phyloP scores from a whole-genome alignment of 2,329 filamentous ascomycete species.

The Pseudohalonectria lignicola region DNA sequence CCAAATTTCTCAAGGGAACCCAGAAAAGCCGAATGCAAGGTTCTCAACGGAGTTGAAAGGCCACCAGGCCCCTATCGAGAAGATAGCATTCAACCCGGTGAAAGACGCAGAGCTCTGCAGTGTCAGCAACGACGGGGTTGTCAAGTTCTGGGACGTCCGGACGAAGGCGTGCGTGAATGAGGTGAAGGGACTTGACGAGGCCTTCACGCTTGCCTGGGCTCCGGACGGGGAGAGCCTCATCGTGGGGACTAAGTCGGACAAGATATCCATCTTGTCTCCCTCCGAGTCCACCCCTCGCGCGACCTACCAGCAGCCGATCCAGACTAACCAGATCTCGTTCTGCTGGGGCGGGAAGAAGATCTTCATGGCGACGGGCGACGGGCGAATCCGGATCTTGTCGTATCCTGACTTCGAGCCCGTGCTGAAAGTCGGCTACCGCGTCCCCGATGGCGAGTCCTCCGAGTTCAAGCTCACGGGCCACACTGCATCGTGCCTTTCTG shows the following conservation, averaged over 20 bases:
- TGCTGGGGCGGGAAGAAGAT: conserved; percentile 62
- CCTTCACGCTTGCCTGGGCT: conserved; percentile 63
- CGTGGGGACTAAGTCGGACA: conserved; percentile 59
- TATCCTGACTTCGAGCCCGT: conserved; percentile 53
- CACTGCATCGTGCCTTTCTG: conserved; percentile 59
- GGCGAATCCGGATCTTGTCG: conserved; percentile 57
- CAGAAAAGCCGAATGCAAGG: conserved; percentile 61
- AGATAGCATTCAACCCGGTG: conserved; percentile 66
- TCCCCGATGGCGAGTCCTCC: conserved; percentile 18
- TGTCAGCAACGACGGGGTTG: conserved; percentile 61
- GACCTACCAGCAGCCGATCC: conserved; percentile 47
- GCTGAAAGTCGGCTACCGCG: conserved; percentile 34
- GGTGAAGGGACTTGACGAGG: conserved; percentile 53
- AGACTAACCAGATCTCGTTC: conserved; percentile 65
- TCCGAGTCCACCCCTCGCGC: conserved; percentile 42
- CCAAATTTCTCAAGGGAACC: conserved; percentile 62
- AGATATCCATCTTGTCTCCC: conserved; percentile 51
- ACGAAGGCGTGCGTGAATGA: conserved; percentile 61
- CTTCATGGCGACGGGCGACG: conserved; percentile 61
- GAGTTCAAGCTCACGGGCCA: conserved; percentile 60
- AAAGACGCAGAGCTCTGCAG: conserved; percentile 70
- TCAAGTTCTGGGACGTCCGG: conserved; percentile 72
- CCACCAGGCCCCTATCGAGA: conserved; percentile 55
- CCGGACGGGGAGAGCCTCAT: conserved; percentile 60
- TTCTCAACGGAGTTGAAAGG: conserved; percentile 67